phyloP scores from a whole-genome alignment of 345 rosid species.

The Excoecaria cochinchinensis region DNA sequence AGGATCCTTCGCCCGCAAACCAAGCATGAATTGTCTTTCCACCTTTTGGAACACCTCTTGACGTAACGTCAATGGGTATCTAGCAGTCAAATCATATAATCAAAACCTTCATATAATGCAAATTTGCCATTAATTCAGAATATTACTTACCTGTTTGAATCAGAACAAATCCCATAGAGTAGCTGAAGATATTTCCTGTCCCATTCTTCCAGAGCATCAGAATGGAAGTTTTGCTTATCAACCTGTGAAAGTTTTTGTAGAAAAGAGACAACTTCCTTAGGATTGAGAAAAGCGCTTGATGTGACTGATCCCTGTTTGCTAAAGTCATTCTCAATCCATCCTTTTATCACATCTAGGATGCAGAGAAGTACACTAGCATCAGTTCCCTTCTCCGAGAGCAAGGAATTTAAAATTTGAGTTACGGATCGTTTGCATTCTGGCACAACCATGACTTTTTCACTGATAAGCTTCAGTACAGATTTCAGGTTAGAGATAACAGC shows the following conservation, averaged over 20 bases:
- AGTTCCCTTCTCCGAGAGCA: slow-evolving; percentile 90
- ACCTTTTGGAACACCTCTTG: slow-evolving; percentile 97
- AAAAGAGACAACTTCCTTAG: slow-evolving; percentile 76
- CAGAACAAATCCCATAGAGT: slow-evolving; percentile 84
- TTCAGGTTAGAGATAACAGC: slow-evolving; percentile 73
- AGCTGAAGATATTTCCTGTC: slow-evolving; percentile 90
- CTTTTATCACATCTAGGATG: slow-evolving; percentile 79
- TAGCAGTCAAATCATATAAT: slow-evolving; percentile 35
- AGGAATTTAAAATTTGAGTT: slow-evolving; percentile 68
- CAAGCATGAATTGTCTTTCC: slow-evolving; percentile 96
- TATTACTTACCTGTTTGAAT: slow-evolving; percentile 67
- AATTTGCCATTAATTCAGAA: slow-evolving; percentile 17
- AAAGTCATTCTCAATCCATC: slow-evolving; percentile 87
- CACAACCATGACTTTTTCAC: slow-evolving; percentile 83
- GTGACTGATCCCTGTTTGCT: slow-evolving; percentile 58
- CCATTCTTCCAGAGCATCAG: slow-evolving; percentile 82
- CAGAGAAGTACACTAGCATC: slow-evolving; percentile 91
- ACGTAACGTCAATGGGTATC: slow-evolving; percentile 61
- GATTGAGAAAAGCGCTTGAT: slow-evolving; percentile 57
- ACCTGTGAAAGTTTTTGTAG: slow-evolving; percentile 88
- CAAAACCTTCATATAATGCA: slow-evolving; percentile 15
- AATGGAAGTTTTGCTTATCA: slow-evolving; percentile 73
- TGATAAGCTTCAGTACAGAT: slow-evolving; percentile 76
- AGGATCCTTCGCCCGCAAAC: slow-evolving; percentile 93
- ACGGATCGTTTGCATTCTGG: slow-evolving; percentile 82